Conservation (phyloP, 2,329 filamentous ascomycete species). For the Ophiostoma angusticollis region DNA sequence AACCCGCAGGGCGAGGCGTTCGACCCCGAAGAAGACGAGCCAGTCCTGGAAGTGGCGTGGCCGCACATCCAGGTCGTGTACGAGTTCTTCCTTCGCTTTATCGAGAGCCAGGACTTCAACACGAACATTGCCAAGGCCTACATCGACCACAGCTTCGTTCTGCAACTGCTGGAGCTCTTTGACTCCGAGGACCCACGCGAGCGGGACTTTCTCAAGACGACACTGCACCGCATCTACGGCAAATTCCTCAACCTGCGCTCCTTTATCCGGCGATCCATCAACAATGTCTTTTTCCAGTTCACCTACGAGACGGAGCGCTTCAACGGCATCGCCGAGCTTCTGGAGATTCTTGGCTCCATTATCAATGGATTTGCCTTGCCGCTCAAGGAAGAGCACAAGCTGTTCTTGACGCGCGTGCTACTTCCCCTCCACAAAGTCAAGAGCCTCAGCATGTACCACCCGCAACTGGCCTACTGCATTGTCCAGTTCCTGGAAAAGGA, state of each 20-base stretch:
- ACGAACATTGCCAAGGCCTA: conserved; percentile 98
- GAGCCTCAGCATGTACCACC: conserved; percentile 99
- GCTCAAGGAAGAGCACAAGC: conserved; percentile 95
- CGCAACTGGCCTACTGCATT: conserved; percentile 95
- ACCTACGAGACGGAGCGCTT: conserved; percentile 97
- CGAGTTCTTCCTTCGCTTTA: conserved; percentile 97
- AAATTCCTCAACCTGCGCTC: conserved; percentile 97
- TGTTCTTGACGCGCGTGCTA: conserved; percentile 87
- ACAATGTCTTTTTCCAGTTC: conserved; percentile 99
- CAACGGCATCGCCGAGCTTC: conserved; percentile 91
- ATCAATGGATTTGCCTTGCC: conserved; percentile 97
- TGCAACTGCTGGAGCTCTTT: conserved; percentile 93
- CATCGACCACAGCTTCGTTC: conserved; percentile 95
- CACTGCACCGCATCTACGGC: conserved; percentile 92
- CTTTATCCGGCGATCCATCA: conserved; percentile 95
- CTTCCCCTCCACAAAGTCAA: conserved; percentile 96
- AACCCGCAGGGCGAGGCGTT: conserved; percentile 98
- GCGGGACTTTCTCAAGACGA: conserved; percentile 95
- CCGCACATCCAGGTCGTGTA: conserved; percentile 99
- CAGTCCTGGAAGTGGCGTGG: conserved; percentile 95
- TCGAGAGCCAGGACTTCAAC: conserved; percentile 99
- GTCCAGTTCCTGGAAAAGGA: conserved; percentile 98
- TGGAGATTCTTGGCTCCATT: conserved; percentile 95
- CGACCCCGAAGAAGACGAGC: conserved; percentile 96
- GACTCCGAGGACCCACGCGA: conserved; percentile 96